Conservation (phyloP, 192 early-diverging fungal genomes). For the Thamnidium elegans region DNA sequence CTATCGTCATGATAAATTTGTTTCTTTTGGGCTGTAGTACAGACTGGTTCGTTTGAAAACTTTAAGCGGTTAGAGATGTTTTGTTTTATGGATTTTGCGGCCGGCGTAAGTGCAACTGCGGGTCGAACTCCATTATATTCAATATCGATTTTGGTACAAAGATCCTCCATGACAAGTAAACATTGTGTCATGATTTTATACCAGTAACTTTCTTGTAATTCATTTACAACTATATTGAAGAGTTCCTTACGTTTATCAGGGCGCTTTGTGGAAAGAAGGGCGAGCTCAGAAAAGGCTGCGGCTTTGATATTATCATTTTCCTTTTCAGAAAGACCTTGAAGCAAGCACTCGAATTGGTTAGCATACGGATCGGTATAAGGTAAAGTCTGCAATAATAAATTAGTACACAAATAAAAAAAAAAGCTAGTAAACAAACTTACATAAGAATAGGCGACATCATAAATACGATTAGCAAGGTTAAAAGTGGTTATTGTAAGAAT, state of each 20-base stretch:
- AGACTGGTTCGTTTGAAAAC: neutral
- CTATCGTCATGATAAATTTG: constrained; percentile 6
- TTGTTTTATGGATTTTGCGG: neutral
- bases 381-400: neutral
- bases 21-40: neutral
- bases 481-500: constrained; percentile 6
- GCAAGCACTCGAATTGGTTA: constrained; percentile 10
- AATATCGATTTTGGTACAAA: constrained; percentile 3
- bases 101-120: neutral
- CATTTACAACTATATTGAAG: constrained; percentile 2
- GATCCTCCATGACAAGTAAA: constrained; percentile 6
- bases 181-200: constrained; percentile 9
- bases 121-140: constrained; percentile 19
- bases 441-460: constrained; percentile 12
- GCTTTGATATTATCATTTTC: neutral
- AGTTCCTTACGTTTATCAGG: constrained; percentile 5
- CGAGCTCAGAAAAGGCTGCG: constrained; percentile 14
- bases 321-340: neutral
- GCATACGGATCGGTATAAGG: neutral
- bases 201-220: constrained; percentile 10
- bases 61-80: neutral
- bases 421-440: neutral
- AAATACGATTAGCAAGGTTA: constrained; percentile 25
- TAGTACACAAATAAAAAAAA: neutral
- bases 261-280: neutral